These are phyloP conservation scores for Moricandia moricandioides DNA, from an alignment of 345 rosid genomes.

Conservation along the genomic window DNA sequence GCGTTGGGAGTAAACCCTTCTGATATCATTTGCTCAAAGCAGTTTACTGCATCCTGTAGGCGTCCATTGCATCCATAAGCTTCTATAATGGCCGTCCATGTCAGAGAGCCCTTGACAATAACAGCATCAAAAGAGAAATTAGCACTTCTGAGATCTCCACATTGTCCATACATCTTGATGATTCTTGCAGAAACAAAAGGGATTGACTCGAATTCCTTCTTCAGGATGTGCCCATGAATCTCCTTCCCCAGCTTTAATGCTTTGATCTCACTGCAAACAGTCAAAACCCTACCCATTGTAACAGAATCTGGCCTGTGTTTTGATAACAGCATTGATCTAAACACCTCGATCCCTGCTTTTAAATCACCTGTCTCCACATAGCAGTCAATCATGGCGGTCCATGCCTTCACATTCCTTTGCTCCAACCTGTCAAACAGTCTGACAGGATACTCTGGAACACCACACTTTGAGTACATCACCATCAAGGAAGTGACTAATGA, in stretches of 20 bases:
- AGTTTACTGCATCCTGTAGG: slow-evolving; percentile 49
- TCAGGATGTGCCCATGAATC: slow-evolving; percentile 66
- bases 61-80: slow-evolving; percentile 50
- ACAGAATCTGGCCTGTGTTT: slow-evolving; percentile 74
- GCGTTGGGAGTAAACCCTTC: slow-evolving; percentile 57
- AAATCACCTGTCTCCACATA: slow-evolving; percentile 43
- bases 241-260: slow-evolving; percentile 70
- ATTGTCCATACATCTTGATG: slow-evolving; percentile 69
- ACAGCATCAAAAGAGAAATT: slow-evolving; percentile 51
- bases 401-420: slow-evolving; percentile 56
- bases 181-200: slow-evolving; percentile 67
- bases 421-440: slow-evolving; percentile 59
- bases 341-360: slow-evolving; percentile 44
- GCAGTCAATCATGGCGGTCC: slow-evolving; percentile 78
- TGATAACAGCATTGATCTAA: slow-evolving; percentile 66
- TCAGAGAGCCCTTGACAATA: slow-evolving; percentile 61
- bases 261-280: slow-evolving; percentile 51
- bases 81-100: slow-evolving; percentile 84
- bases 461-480: slow-evolving; percentile 80
- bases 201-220: slow-evolving; percentile 52
- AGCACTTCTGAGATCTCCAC: slow-evolving; percentile 52
- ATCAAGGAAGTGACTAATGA: slow-evolving; percentile 70
- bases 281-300: slow-evolving; percentile 59
- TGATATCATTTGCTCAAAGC: slow-evolving; percentile 59
- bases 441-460: slow-evolving; percentile 48